Evolutionary conservation across 1,284 basidiomycete species (phyloP), one percentile per base, ranked within the genome.

Genomic region (Athelia sp.): DNA sequence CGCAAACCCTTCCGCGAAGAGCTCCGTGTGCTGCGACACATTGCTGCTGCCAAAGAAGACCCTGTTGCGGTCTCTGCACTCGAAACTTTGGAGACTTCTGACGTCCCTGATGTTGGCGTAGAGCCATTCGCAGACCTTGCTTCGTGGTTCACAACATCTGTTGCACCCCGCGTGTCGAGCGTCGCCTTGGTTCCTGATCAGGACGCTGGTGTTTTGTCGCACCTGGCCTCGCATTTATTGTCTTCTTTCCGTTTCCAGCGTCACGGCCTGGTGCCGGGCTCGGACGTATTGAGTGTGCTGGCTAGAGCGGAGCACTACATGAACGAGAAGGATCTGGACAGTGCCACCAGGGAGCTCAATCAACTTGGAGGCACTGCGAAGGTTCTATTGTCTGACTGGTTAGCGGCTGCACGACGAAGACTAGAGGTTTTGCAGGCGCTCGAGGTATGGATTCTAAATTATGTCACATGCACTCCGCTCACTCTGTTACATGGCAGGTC

Each of bases 351-450:
- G 50, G 94, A 98, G 71, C 73, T 98, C 43, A 99, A 99, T 69
- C 87, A 91, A 67, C 72, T 99, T 52, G 80, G 75, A 43, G 93
- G 95, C 0, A 90, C 93, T 61, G 88, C 95, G 2, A 92, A 87
- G 65, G 71, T 82, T 49, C 68, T 99, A 49, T 74, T 96, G 49
- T 72, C 77, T 38, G 97, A 99, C 69, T 99, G 97, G 96, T 72
- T 99, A 50, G 82, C 86, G 55, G 94, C 93, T 58, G 93, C 93
- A 17, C 76, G 97, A 58, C 80, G 81, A 64, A 79, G 93, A 63
- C 70, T 99, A 58, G 93, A 98, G 70, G 93, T 97, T 42, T 79
- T 93, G 65, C 96, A 98, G 70, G 93, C 94, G 38, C 70, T 99
- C 58, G 88, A 96, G 74, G 90, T 90, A 55, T 57, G 78, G 29